phyloP scores from a whole-genome alignment of 169 alveolate species.

The Eimeria falciformis region DNA sequence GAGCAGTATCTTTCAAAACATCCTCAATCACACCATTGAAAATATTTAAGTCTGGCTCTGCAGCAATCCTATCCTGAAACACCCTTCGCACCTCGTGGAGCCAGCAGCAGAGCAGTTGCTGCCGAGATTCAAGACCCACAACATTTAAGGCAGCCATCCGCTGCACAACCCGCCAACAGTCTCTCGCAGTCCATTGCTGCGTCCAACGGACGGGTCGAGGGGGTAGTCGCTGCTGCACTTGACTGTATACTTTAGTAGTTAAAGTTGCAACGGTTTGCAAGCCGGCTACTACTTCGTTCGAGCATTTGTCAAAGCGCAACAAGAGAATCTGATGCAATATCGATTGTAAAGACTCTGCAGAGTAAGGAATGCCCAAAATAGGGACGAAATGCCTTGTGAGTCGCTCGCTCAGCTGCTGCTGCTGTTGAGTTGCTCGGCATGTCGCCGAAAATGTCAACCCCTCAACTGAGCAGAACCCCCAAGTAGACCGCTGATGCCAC shows the following conservation, averaged over 20 bases:
- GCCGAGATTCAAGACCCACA: constrained; percentile 9
- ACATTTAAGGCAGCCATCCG: constrained; percentile 7
- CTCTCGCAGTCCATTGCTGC: constrained; percentile 66
- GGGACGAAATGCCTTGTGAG: constrained; percentile 62
- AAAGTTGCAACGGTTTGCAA: constrained; percentile 18
- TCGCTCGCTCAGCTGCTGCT: constrained; percentile 58
- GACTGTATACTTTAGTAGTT: constrained; percentile 35
- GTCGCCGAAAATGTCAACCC: constrained; percentile 91
- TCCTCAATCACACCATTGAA: constrained; percentile 18
- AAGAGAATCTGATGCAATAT: constrained; percentile 89
- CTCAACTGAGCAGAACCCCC: constrained; percentile 90
- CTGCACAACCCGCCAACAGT: constrained; percentile 68
- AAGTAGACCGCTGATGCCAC: constrained; percentile 93
- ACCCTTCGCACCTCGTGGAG: constrained; percentile 98
- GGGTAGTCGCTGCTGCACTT: constrained; percentile 55
- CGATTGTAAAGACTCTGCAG: constrained; percentile 86
- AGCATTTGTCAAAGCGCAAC: constrained; percentile 81
- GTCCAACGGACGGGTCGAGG: constrained; percentile 61
- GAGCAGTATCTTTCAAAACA: constrained; percentile 30
- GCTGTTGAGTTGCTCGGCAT: constrained; percentile 88
- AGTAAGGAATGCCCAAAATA: constrained; percentile 85
- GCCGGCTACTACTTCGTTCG: constrained; percentile 32
- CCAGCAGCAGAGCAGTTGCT: constrained; percentile 88
- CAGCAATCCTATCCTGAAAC: constrained; percentile 95
- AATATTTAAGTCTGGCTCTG: constrained; percentile 86